Evolutionary conservation across 148 eudicot species (phyloP).

Genomic region (Oxyria digyna): DNA sequence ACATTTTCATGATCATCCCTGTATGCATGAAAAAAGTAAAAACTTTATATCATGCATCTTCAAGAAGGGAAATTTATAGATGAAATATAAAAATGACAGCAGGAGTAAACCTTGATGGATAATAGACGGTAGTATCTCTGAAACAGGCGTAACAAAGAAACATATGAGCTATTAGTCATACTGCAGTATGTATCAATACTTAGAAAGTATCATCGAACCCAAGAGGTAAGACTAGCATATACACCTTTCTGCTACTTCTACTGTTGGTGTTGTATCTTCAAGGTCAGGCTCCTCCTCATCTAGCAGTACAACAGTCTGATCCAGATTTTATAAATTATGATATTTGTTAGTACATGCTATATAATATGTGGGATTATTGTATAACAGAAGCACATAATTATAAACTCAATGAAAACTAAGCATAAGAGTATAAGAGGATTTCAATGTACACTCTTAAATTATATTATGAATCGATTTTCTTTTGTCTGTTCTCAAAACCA

Average conservation of each 20-base stretch:
- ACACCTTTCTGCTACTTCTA: constrained; percentile 23
- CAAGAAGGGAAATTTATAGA: background rate
- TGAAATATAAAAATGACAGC: background rate
- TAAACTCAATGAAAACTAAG: background rate
- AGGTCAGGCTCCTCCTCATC: constrained; percentile 59
- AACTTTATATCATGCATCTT: constrained; percentile 3
- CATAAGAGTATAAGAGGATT: background rate
- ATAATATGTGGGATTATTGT: background rate
- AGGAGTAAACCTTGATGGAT: constrained; percentile 63
- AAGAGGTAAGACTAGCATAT: background rate
- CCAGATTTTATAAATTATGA: background rate
- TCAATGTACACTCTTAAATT: background rate
- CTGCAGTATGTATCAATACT: background rate
- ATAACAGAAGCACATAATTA: background rate
- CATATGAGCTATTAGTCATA: constrained; percentile 11
- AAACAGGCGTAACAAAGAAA: constrained; percentile 25
- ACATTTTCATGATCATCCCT: constrained; percentile 71
- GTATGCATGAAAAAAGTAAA: constrained; percentile 9
- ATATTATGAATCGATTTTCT: background rate
- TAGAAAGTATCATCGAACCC: background rate
- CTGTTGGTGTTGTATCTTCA: constrained; percentile 17
- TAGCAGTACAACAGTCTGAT: constrained; percentile 17
- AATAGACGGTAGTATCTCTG: constrained; percentile 42
- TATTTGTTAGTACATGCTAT: background rate
- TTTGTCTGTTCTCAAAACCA: background rate